Percentiles rank a stretch among this genome's conserved stretches.
phyloP scores from a whole-genome alignment of 139 green algal species.

The Bryopsis sp. region DNA sequence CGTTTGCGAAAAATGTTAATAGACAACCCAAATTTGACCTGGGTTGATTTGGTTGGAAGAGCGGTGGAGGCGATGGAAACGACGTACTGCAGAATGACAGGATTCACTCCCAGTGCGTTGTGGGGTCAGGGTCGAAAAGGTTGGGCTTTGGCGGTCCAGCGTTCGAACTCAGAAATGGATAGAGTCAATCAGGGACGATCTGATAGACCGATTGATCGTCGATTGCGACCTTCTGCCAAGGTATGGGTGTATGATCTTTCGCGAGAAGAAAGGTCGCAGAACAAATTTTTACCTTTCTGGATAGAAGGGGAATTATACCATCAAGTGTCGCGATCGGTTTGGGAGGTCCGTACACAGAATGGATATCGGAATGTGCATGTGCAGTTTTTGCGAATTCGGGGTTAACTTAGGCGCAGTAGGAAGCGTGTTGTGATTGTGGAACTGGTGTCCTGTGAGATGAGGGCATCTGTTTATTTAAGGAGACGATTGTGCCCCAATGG shows the following conservation, averaged over 20 bases:
- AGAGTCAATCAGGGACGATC: not conserved
- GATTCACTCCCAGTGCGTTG: not conserved
- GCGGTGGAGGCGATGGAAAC: not conserved
- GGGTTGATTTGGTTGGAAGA: not conserved
- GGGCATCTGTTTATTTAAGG: too few relatives aligned
- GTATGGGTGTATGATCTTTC: conserved; percentile 3
- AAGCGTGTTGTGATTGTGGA: too few relatives aligned
- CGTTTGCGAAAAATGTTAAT: not conserved
- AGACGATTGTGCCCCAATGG: too few relatives aligned
- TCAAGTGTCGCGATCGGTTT: too few relatives aligned
- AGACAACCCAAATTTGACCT: not conserved
- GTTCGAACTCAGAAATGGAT: not conserved
- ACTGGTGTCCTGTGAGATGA: too few relatives aligned
- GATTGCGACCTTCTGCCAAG: not conserved
- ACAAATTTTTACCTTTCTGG: conserved; percentile 1
- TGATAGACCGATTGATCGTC: not conserved
- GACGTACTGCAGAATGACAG: not conserved
- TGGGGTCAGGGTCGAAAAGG: not conserved
- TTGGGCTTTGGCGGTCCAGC: not conserved
- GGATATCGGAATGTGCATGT: too few relatives aligned
- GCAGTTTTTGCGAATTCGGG: too few relatives aligned
- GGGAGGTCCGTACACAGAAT: too few relatives aligned
- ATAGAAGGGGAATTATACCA: too few relatives aligned
- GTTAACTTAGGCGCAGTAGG: too few relatives aligned
- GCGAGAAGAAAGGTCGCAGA: not conserved